These are phyloP conservation scores for Selenicereus undatus DNA, from an alignment of 148 eudicot species.

Conservation along the genomic window DNA sequence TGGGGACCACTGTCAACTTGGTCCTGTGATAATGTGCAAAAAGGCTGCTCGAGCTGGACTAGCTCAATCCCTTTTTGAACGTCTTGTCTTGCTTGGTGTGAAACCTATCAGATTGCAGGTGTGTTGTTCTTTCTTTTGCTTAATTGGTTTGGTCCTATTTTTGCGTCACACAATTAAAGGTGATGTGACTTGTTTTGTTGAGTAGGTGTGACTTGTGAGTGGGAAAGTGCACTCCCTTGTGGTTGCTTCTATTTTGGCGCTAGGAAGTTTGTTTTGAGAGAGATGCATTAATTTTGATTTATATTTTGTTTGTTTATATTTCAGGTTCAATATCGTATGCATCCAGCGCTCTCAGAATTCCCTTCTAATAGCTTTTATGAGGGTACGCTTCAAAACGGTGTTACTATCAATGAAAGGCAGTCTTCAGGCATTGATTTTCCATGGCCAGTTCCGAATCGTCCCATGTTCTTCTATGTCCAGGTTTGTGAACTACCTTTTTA, in stretches of 20 bases:
- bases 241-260: neutral
- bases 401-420: constrained; percentile 86
- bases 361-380: constrained; percentile 98
- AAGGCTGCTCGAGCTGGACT: constrained; percentile 99
- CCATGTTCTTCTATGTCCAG: constrained; percentile 99
- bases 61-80: constrained; percentile 95
- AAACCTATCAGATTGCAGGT: constrained; percentile 98
- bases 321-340: constrained; percentile 99
- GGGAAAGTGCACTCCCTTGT: neutral
- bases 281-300: neutral
- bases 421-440: constrained; percentile 97
- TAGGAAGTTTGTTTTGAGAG: neutral
- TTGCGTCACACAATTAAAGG: neutral
- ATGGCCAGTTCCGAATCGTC: constrained; percentile 98
- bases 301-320: neutral
- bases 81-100: constrained; percentile 90
- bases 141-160: neutral
- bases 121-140: neutral
- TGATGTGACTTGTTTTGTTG: neutral
- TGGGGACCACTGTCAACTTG: constrained; percentile 99
- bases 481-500: constrained; percentile 28
- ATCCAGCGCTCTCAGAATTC: constrained; percentile 90
- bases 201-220: too few relatives aligned
- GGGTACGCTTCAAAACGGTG: constrained; percentile 99
- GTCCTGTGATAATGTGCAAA: constrained; percentile 99